A percentile compares a stretch with the other conserved stretches of the same genome.
phyloP scores from a whole-genome alignment of 2,329 filamentous ascomycete species.

The Colletotrichum australisinense region DNA sequence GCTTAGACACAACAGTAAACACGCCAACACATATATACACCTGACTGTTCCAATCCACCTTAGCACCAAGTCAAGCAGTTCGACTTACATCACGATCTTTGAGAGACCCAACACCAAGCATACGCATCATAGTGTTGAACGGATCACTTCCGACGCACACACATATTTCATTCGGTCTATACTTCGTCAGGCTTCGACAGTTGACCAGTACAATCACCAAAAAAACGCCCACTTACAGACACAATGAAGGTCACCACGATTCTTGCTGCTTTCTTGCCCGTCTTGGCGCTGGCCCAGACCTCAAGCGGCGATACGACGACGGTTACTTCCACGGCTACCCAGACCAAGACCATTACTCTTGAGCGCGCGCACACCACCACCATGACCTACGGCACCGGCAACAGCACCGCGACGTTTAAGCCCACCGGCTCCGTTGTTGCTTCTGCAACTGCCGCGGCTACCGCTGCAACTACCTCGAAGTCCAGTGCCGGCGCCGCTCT shows the following conservation, averaged over 20 bases:
- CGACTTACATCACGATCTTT: background rate
- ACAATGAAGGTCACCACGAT: conserved; percentile 56
- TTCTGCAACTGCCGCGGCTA: conserved; percentile 36
- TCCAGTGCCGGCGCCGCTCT: conserved; percentile 48
- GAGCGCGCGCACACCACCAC: conserved; percentile 52
- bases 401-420: conserved; percentile 48
- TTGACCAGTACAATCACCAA: conserved; percentile 22
- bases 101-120: conserved; percentile 4
- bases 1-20: conserved; percentile 16
- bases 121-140: conserved; percentile 26
- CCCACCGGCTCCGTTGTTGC: conserved; percentile 36
- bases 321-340: conserved; percentile 60
- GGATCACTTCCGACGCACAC: conserved; percentile 22
- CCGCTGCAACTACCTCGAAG: conserved; percentile 38
- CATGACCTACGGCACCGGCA: conserved; percentile 52
- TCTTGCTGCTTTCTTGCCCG: conserved; percentile 62
- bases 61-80: background rate
- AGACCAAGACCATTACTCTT: conserved; percentile 56
- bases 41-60: background rate
- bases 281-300: conserved; percentile 62
- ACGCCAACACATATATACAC: conserved; percentile 26
- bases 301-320: conserved; percentile 47
- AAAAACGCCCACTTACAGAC: conserved; percentile 33
- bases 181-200: conserved; percentile 41
- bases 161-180: conserved; percentile 18